phyloP scores from a whole-genome alignment of 345 rosid genomes.

The Orychophragmus violaceus region DNA sequence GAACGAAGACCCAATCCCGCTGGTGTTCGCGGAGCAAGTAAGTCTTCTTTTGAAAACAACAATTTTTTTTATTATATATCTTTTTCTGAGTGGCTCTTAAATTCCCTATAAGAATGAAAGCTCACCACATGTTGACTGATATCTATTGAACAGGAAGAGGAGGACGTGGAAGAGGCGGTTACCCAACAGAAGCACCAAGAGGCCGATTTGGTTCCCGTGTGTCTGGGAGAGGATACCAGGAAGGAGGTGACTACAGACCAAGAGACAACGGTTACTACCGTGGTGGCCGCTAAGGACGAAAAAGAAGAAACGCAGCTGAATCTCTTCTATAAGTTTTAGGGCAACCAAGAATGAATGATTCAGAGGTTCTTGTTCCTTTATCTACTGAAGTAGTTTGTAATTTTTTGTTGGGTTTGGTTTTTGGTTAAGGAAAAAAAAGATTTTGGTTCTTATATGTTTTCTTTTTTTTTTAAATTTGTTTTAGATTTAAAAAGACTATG shows the following conservation, averaged over 20 bases:
- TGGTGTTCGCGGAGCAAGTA: slow-evolving; percentile 84
- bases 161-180: slow-evolving; percentile 74
- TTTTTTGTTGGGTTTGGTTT: slow-evolving; percentile 22
- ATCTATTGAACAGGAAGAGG: slow-evolving; percentile 24
- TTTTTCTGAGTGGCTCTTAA: not conserved
- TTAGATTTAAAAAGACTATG: not conserved
- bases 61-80: not conserved
- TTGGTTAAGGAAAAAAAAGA: slow-evolving; percentile 1
- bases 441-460: slow-evolving; percentile 31
- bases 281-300: slow-evolving; percentile 36
- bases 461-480: slow-evolving; percentile 10
- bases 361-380: slow-evolving; percentile 3
- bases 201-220: slow-evolving; percentile 54
- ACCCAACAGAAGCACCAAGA: slow-evolving; percentile 61
- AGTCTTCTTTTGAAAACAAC: slow-evolving; percentile 17
- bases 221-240: slow-evolving; percentile 75
- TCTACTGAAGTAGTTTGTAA: slow-evolving; percentile 22
- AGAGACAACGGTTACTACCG: slow-evolving; percentile 74
- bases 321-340: slow-evolving; percentile 17
- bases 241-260: slow-evolving; percentile 54
- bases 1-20: slow-evolving; percentile 88
- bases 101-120: not conserved
- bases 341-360: slow-evolving; percentile 12
- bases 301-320: not conserved
- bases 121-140: not conserved